phyloP scores from a whole-genome alignment of 148 eudicot genomes.

The Chenopodium formosanum region DNA sequence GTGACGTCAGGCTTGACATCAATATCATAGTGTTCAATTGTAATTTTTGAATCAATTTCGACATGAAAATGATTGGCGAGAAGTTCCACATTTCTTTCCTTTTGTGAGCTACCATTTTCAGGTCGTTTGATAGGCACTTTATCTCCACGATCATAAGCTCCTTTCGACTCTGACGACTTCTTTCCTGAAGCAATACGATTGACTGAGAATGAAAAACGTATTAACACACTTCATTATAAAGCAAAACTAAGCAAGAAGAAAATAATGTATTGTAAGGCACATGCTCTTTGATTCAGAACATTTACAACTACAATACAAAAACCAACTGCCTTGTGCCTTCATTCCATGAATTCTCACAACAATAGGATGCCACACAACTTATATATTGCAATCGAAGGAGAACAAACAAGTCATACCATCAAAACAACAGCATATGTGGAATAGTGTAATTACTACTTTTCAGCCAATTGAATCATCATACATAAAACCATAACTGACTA shows the following conservation, averaged over 20 bases:
- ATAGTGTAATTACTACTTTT: no score
- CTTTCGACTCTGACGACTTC: slow-evolving; percentile 29
- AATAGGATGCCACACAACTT: background rate
- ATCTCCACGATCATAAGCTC: slow-evolving; percentile 4
- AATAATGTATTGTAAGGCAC: background rate
- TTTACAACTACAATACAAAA: background rate
- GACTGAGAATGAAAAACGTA: background rate
- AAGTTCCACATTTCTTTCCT: slow-evolving; percentile 33
- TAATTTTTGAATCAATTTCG: slow-evolving; percentile 33
- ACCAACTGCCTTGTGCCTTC: background rate
- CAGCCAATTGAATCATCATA: no score
- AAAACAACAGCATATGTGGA: no score
- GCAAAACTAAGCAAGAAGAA: background rate
- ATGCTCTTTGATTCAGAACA: background rate
- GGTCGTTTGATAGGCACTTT: slow-evolving; percentile 52
- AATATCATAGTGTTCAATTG: slow-evolving; percentile 58
- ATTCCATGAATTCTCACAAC: background rate
- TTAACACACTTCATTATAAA: background rate
- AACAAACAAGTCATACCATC: no score
- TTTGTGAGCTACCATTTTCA: slow-evolving; percentile 44
- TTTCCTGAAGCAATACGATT: slow-evolving; percentile 17
- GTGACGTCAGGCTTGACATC: slow-evolving; percentile 42
- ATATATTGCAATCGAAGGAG: background rate
- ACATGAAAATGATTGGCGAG: slow-evolving; percentile 66
- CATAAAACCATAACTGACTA: no score